Conservation (phyloP, 2,329 filamentous ascomycete species). For the Fusarium oligoseptatum region DNA sequence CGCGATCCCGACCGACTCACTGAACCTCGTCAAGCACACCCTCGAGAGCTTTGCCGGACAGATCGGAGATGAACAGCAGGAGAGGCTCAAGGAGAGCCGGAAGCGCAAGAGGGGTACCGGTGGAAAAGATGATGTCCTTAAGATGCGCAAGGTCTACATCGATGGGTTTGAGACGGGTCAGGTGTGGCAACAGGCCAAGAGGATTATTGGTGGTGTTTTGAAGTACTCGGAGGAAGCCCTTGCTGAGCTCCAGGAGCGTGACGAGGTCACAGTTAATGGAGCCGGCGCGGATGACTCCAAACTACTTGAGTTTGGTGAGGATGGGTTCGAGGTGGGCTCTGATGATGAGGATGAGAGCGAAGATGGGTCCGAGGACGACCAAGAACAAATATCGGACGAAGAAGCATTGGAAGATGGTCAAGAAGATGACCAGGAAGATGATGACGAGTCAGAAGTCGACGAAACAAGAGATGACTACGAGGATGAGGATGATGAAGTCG, state of each 20-base stretch:
- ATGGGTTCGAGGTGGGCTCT: constrained; percentile 50
- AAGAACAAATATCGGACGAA: constrained; percentile 41
- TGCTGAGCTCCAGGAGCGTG: constrained; percentile 62
- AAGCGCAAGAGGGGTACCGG: constrained; percentile 80
- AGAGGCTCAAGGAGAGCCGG: constrained; percentile 76
- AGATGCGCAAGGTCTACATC: constrained; percentile 85
- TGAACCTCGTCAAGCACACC: constrained; percentile 82
- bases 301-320: constrained; percentile 44
- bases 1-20: constrained; percentile 75
- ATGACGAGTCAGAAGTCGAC: constrained; percentile 54
- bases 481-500: constrained; percentile 55
- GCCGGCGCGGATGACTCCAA: constrained; percentile 53
- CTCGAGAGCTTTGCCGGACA: constrained; percentile 83
- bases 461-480: constrained; percentile 51
- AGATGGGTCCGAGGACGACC: constrained; percentile 48
- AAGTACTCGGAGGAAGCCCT: constrained; percentile 62
- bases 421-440: constrained; percentile 53
- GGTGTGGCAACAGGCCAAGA: constrained; percentile 93
- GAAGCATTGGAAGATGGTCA: constrained; percentile 41
- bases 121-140: constrained; percentile 69
- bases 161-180: constrained; percentile 90
- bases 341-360: constrained; percentile 48
- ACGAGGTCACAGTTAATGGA: constrained; percentile 59
- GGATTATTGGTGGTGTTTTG: constrained; percentile 76
- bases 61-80: constrained; percentile 79